Evolutionary conservation across 176 grass and related monocot genomes (phyloP).

Genomic region (Juncus inflexus): DNA sequence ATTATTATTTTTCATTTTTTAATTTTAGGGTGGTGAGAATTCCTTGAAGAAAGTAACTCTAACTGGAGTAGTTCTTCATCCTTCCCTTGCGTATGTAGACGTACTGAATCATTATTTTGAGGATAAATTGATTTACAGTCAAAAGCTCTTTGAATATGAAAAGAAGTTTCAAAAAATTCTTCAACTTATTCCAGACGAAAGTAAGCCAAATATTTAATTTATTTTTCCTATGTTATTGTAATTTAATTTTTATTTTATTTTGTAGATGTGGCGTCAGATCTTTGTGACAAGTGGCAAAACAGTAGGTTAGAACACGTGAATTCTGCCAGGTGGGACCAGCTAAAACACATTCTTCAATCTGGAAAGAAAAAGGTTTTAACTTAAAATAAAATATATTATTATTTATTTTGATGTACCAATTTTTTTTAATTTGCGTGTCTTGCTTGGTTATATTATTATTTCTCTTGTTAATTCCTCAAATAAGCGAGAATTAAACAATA

Average conservation of each 20-base stretch:
- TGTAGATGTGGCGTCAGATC: slow-evolving; percentile 69
- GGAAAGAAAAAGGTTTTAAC: slow-evolving; percentile 76
- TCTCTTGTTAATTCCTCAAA: too few species aligned
- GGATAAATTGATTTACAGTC: slow-evolving; percentile 53
- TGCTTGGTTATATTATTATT: too few species aligned
- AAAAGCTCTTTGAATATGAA: slow-evolving; percentile 68
- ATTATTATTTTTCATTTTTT: slow-evolving; percentile 5
- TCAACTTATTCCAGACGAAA: slow-evolving; percentile 78
- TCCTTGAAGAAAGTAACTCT: slow-evolving; percentile 73
- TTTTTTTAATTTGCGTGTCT: too few species aligned
- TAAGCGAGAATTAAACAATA: too few species aligned
- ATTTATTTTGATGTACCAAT: too few species aligned
- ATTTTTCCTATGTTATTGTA: slow-evolving; percentile 3
- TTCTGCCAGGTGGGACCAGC: slow-evolving; percentile 65
- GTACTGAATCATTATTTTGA: slow-evolving; percentile 78
- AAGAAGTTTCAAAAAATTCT: slow-evolving; percentile 82
- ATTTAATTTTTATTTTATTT: slow-evolving; percentile 15
- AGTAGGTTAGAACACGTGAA: slow-evolving; percentile 80
- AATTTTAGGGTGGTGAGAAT: slow-evolving; percentile 71
- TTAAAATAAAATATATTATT: slow-evolving; percentile 1
- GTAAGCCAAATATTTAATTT: slow-evolving; percentile 34
- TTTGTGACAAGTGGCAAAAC: slow-evolving; percentile 75
- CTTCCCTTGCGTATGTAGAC: slow-evolving; percentile 82
- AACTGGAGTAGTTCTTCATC: slow-evolving; percentile 56
- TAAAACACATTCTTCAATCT: slow-evolving; percentile 70